Evolutionary conservation across 176 grass and related monocot species (phyloP), one percentile per base, ranked within the genome.

Genomic region (Cenchrus purpureus): DNA sequence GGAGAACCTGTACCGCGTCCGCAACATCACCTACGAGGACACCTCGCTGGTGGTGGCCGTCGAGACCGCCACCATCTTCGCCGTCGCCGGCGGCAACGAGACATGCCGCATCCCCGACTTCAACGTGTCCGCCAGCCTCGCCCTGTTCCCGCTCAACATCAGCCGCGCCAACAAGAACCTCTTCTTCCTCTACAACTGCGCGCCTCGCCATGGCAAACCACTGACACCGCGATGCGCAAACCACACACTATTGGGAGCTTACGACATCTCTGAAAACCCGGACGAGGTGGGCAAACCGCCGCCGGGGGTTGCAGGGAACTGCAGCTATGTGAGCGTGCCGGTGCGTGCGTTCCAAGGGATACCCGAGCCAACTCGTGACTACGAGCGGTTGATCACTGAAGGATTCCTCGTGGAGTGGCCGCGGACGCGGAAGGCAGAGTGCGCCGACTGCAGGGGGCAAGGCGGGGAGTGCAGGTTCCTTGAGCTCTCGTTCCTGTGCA

Each of bases 401-500:
- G 94, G 94, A 0, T 89, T 89, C 84, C 75, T 85, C 11, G 1
- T 91, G 16, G 66, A 83, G 3, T 97, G 86, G 86, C 0, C 0
- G 88, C 0, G 0, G 12, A 5, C 1, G 5, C 37, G 37, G 37
- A 40, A 40, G 37, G 32, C 10, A 2, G 86, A 82, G 4, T 94
- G 94, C 72, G 14, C 6, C 0, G 19, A n/a, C n/a, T 94, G 91
- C 78, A 73, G 0, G 13, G 10, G 3, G 0, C 31, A 72, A 14
- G 83, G 83, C 0, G 89, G 94, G 7, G 76, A 71, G 87, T 97
- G 94, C 82, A 77, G 89, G 15, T 86, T 89, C 37, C 22, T 12
- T 3, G 10, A 53, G 0, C 2, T 17, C 8, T 14, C 59, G 3
- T 90, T 97, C 34, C n/a, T 44, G 17, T 93, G 91, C 85, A 0